Percentiles rank a stretch among this genome's conserved stretches.
These are phyloP conservation scores for Stromatinia cepivora DNA, from an alignment of 2,329 filamentous ascomycete genomes.

Conservation along the genomic window DNA sequence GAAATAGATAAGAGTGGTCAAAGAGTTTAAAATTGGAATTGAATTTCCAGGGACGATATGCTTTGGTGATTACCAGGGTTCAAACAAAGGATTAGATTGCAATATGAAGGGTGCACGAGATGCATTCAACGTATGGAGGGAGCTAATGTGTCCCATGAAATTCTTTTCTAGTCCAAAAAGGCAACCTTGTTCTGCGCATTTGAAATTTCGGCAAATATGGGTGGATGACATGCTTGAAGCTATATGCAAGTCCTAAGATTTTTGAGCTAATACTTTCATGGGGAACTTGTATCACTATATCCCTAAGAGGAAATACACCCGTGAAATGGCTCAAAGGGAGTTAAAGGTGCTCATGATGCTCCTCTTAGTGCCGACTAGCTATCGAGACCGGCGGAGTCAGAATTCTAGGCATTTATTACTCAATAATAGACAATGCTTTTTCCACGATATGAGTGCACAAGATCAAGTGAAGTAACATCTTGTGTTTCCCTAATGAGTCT, in stretches of 20 bases:
- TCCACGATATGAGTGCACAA: too few relatives aligned
- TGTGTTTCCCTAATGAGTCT: neutral
- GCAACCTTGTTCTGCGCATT: neutral
- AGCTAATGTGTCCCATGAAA: neutral
- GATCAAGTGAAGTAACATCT: neutral
- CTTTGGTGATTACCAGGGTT: too few relatives aligned
- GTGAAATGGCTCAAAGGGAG: neutral
- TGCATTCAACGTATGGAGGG: neutral
- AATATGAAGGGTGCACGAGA: neutral
- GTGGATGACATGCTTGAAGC: neutral
- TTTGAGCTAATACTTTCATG: neutral
- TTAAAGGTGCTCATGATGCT: neutral
- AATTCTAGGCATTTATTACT: neutral
- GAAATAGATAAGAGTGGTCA: neutral
- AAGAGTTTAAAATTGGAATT: neutral
- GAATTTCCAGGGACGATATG: neutral
- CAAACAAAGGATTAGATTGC: neutral
- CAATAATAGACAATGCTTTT: neutral
- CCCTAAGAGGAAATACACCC: neutral
- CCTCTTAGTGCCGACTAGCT: neutral
- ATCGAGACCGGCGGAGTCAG: neutral
- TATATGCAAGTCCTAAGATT: neutral
- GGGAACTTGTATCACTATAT: neutral
- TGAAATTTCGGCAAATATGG: neutral
- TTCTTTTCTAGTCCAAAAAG: neutral